Conservation (phyloP, 306 rosid species). For the Acacia confusa region DNA sequence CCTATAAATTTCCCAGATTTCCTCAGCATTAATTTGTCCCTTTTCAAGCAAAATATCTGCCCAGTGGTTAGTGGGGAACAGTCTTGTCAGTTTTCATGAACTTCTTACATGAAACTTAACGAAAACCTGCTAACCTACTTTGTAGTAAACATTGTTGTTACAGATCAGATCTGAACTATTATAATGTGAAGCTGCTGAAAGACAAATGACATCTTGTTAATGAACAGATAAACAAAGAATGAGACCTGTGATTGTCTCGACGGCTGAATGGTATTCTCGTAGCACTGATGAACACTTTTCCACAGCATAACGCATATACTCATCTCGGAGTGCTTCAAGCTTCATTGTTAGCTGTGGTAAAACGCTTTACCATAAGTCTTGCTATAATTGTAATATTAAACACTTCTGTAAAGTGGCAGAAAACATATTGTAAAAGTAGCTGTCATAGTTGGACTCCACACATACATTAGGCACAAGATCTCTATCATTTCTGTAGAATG, state of each 20-base stretch:
- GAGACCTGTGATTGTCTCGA: conserved; percentile 92
- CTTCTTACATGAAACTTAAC: conserved; percentile 11
- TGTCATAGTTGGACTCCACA: conserved; percentile 27
- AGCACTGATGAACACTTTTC: conserved; percentile 74
- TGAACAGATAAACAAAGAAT: conserved; percentile 34
- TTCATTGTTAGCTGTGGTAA: conserved; percentile 82
- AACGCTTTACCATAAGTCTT: conserved; percentile 33
- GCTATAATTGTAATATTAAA: conserved; percentile 19
- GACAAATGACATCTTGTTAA: conserved; percentile 22
- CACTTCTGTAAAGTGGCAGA: conserved; percentile 19
- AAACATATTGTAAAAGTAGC: conserved; percentile 21
- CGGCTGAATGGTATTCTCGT: conserved; percentile 73
- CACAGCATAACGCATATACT: conserved; percentile 87
- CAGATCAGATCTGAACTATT: conserved; percentile 17
- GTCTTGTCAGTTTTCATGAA: conserved; percentile 13
- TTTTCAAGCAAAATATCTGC: conserved; percentile 89
- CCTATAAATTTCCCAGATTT: conserved; percentile 79
- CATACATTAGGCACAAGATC: conserved; percentile 96
- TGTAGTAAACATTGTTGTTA: conserved; percentile 13
- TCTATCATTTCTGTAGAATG: conserved; percentile 69
- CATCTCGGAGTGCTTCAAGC: conserved; percentile 92
- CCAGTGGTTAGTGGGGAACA: conserved; percentile 34
- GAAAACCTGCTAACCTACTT: conserved; percentile 9
- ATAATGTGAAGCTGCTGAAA: conserved; percentile 5
- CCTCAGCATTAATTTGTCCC: conserved; percentile 76